Conservation (phyloP, 2,329 filamentous ascomycete species). For the Colletotrichum zoysiae region DNA sequence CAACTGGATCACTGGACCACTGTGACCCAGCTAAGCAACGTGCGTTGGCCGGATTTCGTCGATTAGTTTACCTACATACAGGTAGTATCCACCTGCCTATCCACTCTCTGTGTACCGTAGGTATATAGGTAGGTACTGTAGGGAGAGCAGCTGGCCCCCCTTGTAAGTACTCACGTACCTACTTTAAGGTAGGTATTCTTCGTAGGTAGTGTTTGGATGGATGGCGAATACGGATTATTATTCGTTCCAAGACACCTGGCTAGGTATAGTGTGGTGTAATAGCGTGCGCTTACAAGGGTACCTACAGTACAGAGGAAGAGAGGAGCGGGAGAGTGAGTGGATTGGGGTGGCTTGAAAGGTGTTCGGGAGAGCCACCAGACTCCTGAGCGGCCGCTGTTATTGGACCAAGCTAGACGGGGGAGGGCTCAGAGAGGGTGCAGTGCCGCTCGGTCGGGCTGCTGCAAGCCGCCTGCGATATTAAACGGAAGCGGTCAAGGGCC, state of each 20-base stretch:
- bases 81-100: constrained; percentile 10
- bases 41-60: constrained; percentile 34
- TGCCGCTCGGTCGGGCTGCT: constrained; percentile 15
- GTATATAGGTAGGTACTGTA: too few species aligned
- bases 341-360: not conserved
- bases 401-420: not conserved
- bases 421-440: not conserved
- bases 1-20: constrained; percentile 27
- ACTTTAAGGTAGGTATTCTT: too few species aligned
- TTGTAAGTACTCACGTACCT: too few species aligned
- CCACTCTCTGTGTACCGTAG: constrained; percentile 4
- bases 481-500: constrained; percentile 39
- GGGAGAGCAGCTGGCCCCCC: not conserved
- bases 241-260: not conserved
- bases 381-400: not conserved
- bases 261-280: too few species aligned
- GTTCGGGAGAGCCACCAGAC: not conserved
- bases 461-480: constrained; percentile 38
- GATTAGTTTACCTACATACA: not conserved
- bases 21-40: constrained; percentile 33
- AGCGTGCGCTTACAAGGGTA: not conserved
- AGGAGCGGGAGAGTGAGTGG: not conserved
- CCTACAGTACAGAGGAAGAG: not conserved
- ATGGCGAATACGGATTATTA: not conserved
- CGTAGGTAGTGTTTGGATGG: not conserved